phyloP scores from a whole-genome alignment of 176 grass and related monocot species.

The Canna indica region DNA sequence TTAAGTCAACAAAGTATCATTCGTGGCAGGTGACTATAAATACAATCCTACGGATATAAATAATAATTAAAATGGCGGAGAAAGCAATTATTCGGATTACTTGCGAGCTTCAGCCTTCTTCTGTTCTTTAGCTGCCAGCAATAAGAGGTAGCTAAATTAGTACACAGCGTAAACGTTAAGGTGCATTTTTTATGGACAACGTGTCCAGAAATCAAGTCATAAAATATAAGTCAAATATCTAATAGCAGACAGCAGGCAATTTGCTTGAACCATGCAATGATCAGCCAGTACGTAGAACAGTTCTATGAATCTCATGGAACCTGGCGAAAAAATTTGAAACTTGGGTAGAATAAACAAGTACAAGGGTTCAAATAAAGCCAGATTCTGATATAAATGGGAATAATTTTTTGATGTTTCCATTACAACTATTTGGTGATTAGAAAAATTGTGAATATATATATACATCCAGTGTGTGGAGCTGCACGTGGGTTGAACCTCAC shows the following conservation, averaged over 20 bases:
- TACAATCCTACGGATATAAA: not conserved
- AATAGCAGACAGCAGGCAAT: not conserved
- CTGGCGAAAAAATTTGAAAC: not conserved
- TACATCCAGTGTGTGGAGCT: no score
- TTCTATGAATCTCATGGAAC: not conserved
- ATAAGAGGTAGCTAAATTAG: not conserved
- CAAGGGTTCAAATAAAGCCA: not conserved
- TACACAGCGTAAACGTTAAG: not conserved
- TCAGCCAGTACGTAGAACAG: not conserved
- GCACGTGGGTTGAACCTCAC: no score
- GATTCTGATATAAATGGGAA: not conserved
- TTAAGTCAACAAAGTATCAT: not conserved
- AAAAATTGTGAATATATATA: no score
- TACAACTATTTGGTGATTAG: no score
- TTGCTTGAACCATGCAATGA: not conserved
- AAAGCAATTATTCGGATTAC: not conserved
- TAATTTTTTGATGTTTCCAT: no score
- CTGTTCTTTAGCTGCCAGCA: conserved; percentile 14
- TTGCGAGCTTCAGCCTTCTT: conserved; percentile 18
- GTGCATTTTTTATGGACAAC: no score
- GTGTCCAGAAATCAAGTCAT: no score
- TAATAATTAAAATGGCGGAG: not conserved
- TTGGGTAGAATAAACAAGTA: no score
- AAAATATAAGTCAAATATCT: not conserved
- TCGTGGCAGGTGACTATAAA: not conserved